Evolutionary conservation across 164 flowering plant genomes (phyloP).

Genomic region (Vitis cinerea): DNA sequence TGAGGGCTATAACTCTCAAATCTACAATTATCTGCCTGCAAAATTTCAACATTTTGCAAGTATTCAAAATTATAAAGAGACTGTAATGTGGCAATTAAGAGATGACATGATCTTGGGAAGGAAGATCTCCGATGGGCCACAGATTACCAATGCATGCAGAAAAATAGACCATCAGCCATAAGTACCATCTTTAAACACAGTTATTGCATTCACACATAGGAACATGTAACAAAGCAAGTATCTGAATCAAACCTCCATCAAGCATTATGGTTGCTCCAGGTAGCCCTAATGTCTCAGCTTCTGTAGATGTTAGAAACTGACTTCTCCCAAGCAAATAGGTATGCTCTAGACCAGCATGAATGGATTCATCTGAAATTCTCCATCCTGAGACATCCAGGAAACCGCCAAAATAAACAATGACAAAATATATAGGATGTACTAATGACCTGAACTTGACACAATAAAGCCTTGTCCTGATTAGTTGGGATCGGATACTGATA

Average conservation of each 20-base stretch:
- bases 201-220: neutral
- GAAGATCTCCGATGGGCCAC: too few species aligned
- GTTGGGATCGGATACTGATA: neutral
- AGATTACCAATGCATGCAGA: too few species aligned
- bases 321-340: slow-evolving; percentile 77
- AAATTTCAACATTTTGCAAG: neutral
- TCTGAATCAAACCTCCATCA: slow-evolving; percentile 73
- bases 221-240: neutral
- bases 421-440: neutral
- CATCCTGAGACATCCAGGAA: slow-evolving; percentile 44
- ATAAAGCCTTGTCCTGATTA: neutral
- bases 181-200: too few species aligned
- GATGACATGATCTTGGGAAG: neutral
- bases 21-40: too few species aligned
- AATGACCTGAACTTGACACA: neutral
- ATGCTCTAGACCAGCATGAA: slow-evolving; percentile 69
- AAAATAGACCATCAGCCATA: too few species aligned
- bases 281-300: slow-evolving; percentile 60
- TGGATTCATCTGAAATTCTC: slow-evolving; percentile 62
- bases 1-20: too few species aligned
- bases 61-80: neutral
- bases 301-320: slow-evolving; percentile 61
- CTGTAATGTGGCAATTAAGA: neutral
- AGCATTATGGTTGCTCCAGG: slow-evolving; percentile 60
- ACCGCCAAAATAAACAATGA: neutral